A percentile compares a stretch with the other conserved stretches of the same genome.
Conservation (phyloP, 345 rosid genomes). For the Luvunga scandens region DNA sequence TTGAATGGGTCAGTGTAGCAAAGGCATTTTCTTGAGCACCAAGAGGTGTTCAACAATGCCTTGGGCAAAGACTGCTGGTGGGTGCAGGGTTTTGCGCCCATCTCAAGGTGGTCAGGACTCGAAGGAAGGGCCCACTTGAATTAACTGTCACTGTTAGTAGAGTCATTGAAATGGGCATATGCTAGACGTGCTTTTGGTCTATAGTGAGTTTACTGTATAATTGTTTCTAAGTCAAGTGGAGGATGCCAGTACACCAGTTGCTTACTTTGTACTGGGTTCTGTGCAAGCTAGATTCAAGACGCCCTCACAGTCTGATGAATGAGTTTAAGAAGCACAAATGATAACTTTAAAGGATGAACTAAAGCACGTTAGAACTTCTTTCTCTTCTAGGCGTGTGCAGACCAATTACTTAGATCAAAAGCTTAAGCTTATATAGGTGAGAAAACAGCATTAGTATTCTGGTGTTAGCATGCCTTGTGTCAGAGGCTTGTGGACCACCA, state of each 20-base stretch:
- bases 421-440: no score
- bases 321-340: not conserved
- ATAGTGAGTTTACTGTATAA: not conserved
- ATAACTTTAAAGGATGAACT: not conserved
- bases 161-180: not conserved
- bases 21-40: slow-evolving; percentile 1
- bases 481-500: no score
- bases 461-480: no score
- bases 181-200: not conserved
- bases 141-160: not conserved
- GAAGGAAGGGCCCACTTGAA: no score
- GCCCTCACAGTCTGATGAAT: not conserved
- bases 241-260: not conserved
- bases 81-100: not conserved
- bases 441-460: no score
- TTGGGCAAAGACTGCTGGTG: not conserved
- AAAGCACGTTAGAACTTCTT: not conserved
- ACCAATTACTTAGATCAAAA: no score
- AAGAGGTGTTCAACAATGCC: not conserved
- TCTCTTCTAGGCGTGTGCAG: no score
- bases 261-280: not conserved
- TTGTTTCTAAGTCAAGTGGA: not conserved
- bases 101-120: not conserved
- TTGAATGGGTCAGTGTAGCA: not conserved
- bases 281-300: not conserved